Conservation (phyloP, 331 rosid genomes). For the Cydonia oblonga region DNA sequence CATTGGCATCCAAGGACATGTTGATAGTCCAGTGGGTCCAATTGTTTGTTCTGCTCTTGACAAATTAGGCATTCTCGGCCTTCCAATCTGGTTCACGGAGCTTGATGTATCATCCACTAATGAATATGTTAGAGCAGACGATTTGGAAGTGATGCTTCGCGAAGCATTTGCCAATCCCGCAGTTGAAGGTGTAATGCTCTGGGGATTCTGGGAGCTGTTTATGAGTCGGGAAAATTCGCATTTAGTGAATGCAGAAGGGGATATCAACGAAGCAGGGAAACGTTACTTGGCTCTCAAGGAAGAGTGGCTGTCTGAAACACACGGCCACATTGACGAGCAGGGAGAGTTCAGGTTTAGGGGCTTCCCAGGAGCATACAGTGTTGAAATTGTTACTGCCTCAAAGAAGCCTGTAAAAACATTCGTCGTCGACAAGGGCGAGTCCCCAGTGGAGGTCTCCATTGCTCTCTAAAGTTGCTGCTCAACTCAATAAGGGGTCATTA, state of each 20-base stretch:
- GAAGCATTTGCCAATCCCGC: constrained; percentile 73
- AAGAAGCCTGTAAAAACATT: constrained; percentile 52
- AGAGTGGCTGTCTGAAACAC: constrained; percentile 71
- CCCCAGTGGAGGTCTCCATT: constrained; percentile 40
- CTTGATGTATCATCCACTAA: constrained; percentile 76
- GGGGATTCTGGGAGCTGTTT: constrained; percentile 95
- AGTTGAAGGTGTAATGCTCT: constrained; percentile 64
- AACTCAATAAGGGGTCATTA: background rate
- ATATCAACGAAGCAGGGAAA: constrained; percentile 67
- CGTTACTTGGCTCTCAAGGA: constrained; percentile 51
- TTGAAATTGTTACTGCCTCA: constrained; percentile 37
- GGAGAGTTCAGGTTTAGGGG: constrained; percentile 62
- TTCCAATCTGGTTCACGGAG: constrained; percentile 93
- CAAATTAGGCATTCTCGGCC: constrained; percentile 63
- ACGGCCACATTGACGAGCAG: constrained; percentile 45
- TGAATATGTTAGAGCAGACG: constrained; percentile 69
- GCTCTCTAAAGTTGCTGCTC: constrained; percentile 25
- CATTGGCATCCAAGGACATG: constrained; percentile 89
- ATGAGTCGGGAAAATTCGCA: constrained; percentile 69
- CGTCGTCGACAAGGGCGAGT: constrained; percentile 68
- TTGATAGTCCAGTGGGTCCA: constrained; percentile 85
- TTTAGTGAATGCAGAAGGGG: constrained; percentile 83
- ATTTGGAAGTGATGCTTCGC: constrained; percentile 75
- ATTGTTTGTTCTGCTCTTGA: constrained; percentile 67
- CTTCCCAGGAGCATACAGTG: constrained; percentile 58